phyloP scores from a whole-genome alignment of 495 filamentous ascomycete species.

The Lophium mytilinum region DNA sequence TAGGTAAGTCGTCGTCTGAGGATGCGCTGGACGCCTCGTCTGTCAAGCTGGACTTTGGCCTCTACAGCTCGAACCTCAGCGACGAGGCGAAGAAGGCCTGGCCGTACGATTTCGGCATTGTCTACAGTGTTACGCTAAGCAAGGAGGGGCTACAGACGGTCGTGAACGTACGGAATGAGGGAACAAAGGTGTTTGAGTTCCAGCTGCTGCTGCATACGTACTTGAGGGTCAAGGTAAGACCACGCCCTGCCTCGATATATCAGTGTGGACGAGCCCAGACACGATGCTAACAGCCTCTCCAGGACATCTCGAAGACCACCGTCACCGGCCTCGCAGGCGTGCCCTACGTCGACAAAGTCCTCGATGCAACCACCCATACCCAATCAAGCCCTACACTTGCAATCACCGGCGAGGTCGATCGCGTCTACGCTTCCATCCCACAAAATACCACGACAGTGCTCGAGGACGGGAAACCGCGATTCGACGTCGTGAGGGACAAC shows the following conservation, averaged over 20 bases:
- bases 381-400: slow-evolving; percentile 45
- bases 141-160: slow-evolving; percentile 68
- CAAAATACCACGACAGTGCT: slow-evolving; percentile 49
- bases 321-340: slow-evolving; percentile 66
- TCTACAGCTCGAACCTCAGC: slow-evolving; percentile 61
- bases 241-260: slow-evolving; percentile 1
- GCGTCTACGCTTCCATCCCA: slow-evolving; percentile 51
- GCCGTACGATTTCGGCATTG: slow-evolving; percentile 78
- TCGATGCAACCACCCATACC: slow-evolving; percentile 47
- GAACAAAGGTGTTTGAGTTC: slow-evolving; percentile 73
- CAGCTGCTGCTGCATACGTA: slow-evolving; percentile 91
- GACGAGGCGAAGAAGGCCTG: slow-evolving; percentile 57
- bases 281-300: not conserved
- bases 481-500: slow-evolving; percentile 68
- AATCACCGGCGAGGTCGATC: slow-evolving; percentile 72
- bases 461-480: slow-evolving; percentile 53
- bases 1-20: slow-evolving; percentile 62
- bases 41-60: slow-evolving; percentile 91
- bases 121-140: slow-evolving; percentile 83
- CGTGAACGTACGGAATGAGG: slow-evolving; percentile 82
- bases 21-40: slow-evolving; percentile 22
- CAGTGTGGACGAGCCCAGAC: not conserved
- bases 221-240: slow-evolving; percentile 62
- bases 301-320: slow-evolving; percentile 54
- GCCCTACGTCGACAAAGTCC: slow-evolving; percentile 75